phyloP scores from a whole-genome alignment of 768 basidiomycete genomes.

The Suillus occidentalis region DNA sequence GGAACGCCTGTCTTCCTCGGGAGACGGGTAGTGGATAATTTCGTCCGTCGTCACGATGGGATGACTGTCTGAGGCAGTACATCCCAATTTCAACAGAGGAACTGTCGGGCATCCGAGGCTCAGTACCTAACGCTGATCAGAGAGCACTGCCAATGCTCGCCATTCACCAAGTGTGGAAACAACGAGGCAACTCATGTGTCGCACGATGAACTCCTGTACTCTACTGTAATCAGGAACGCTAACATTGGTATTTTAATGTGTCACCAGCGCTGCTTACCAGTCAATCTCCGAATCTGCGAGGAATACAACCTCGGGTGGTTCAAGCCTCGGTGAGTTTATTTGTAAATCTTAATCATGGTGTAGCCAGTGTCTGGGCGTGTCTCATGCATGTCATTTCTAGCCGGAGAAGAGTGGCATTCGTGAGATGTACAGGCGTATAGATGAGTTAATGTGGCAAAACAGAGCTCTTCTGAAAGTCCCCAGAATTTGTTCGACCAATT shows the following conservation, averaged over 20 bases:
- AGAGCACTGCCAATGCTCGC: background rate
- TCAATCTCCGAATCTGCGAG: slow-evolving; percentile 1
- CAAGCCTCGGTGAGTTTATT: background rate
- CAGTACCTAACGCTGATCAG: background rate
- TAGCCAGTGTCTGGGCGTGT: background rate
- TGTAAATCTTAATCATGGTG: background rate
- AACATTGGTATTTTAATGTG: background rate
- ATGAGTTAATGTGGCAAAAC: background rate
- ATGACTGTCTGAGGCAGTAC: background rate
- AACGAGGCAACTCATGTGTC: background rate
- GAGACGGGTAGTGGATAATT: background rate
- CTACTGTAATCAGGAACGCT: background rate
- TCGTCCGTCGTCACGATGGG: background rate
- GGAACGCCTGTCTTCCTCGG: background rate
- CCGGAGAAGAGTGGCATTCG: background rate
- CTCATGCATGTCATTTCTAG: slow-evolving; percentile 1
- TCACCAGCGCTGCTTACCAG: background rate
- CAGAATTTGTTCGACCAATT: background rate
- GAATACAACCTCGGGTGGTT: background rate
- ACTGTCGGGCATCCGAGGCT: background rate
- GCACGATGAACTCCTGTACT: background rate
- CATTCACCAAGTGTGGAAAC: background rate
- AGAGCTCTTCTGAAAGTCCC: background rate
- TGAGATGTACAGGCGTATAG: background rate
- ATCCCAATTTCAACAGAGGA: background rate